Conservation (phyloP, 306 rosid genomes). For the Rosa lucieae region DNA sequence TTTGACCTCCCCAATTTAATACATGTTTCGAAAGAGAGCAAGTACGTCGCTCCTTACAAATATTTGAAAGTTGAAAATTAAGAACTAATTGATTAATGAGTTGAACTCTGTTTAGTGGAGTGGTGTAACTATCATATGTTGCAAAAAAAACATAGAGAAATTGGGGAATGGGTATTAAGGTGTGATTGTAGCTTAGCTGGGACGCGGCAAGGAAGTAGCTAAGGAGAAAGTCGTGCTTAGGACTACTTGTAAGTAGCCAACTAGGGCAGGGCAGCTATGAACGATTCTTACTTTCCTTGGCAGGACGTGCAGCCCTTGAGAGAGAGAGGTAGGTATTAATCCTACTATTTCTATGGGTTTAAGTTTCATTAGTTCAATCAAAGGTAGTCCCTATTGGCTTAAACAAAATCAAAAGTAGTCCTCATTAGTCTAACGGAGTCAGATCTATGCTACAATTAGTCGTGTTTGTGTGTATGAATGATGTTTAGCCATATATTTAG, state of each 20-base stretch:
- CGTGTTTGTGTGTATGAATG: not conserved
- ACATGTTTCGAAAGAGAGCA: not conserved
- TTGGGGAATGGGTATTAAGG: not conserved
- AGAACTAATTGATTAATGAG: not conserved
- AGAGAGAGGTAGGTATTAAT: not conserved
- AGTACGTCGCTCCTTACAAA: not conserved
- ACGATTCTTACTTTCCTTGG: not conserved
- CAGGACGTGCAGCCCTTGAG: slow-evolving; percentile 1
- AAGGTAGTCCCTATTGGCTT: not conserved
- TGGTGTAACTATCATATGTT: slow-evolving; percentile 16
- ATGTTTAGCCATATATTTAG: too few species aligned
- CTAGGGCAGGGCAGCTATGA: not conserved
- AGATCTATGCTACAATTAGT: not conserved
- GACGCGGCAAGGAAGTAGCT: slow-evolving; percentile 31
- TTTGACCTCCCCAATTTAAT: slow-evolving; percentile 5
- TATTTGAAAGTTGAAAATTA: not conserved
- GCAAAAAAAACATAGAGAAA: slow-evolving; percentile 13
- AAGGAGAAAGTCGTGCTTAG: slow-evolving; percentile 26
- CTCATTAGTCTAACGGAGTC: not conserved
- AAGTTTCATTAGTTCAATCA: not conserved
- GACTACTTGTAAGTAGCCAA: slow-evolving; percentile 19
- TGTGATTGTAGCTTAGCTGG: slow-evolving; percentile 30
- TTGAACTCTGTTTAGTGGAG: not conserved
- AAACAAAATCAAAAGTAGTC: not conserved
- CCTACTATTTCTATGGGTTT: not conserved